A percentile compares a stretch with the other conserved stretches of the same genome.
These are phyloP conservation scores for Colletotrichum brevisporum DNA, from an alignment of 2,329 filamentous ascomycete species.

Conservation along the genomic window DNA sequence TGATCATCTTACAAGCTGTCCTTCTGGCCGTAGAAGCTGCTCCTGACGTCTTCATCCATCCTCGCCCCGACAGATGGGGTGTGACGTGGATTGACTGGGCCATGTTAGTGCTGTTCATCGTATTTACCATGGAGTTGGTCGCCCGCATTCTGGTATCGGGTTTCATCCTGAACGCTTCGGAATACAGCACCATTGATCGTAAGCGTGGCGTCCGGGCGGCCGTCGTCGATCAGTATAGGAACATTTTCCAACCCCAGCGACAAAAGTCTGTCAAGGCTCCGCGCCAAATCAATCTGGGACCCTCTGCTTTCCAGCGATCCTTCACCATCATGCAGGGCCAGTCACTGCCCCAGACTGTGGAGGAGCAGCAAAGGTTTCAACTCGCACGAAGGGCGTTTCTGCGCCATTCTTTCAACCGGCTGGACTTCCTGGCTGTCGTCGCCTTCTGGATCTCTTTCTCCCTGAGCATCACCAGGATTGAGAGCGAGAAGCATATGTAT, in stretches of 20 bases:
- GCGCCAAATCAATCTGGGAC: slow-evolving; percentile 61
- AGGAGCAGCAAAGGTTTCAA: slow-evolving; percentile 85
- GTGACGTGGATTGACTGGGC: slow-evolving; percentile 80
- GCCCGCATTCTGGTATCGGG: slow-evolving; percentile 93
- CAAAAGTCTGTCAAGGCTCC: slow-evolving; percentile 75
- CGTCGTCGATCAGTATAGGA: slow-evolving; percentile 81
- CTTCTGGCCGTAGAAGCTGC: slow-evolving; percentile 89
- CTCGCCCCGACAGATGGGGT: slow-evolving; percentile 76
- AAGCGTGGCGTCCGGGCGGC: slow-evolving; percentile 81
- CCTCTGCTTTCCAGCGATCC: slow-evolving; percentile 79
- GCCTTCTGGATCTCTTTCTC: slow-evolving; percentile 94
- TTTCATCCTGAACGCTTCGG: slow-evolving; percentile 88
- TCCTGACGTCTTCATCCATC: slow-evolving; percentile 76
- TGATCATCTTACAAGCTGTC: slow-evolving; percentile 91
- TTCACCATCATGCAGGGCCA: slow-evolving; percentile 82
- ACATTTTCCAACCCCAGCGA: slow-evolving; percentile 85
- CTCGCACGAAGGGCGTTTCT: slow-evolving; percentile 93
- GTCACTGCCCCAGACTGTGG: slow-evolving; percentile 72
- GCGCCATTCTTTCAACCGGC: slow-evolving; percentile 93
- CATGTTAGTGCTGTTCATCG: slow-evolving; percentile 84
- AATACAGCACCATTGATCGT: slow-evolving; percentile 92
- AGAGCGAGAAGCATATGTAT: slow-evolving; percentile 80
- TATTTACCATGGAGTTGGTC: slow-evolving; percentile 90
- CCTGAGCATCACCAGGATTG: slow-evolving; percentile 78
- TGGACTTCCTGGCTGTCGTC: slow-evolving; percentile 95